Conservation (phyloP, 1,284 basidiomycete species). For the Golubevia sp. region DNA sequence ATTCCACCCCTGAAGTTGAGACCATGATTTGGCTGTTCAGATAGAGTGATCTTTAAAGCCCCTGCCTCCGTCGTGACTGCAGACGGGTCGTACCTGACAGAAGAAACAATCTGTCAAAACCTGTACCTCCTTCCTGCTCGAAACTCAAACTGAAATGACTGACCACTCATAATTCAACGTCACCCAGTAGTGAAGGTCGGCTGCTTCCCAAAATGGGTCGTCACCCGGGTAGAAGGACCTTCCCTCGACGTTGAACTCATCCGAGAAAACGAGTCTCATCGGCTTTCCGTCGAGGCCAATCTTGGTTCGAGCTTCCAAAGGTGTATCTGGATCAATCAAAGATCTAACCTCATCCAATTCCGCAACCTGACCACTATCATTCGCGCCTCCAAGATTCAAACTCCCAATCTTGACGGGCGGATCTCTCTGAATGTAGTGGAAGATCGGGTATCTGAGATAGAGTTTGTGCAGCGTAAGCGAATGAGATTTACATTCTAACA, state of each 20-base stretch:
- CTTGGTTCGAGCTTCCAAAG: slow-evolving; percentile 17
- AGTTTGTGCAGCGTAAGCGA: too few relatives aligned
- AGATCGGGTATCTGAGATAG: slow-evolving; percentile 22
- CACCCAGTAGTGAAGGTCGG: slow-evolving; percentile 77
- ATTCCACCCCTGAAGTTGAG: slow-evolving; percentile 62
- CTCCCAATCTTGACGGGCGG: slow-evolving; percentile 14
- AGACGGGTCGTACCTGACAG: slow-evolving; percentile 72
- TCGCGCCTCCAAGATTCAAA: slow-evolving; percentile 26
- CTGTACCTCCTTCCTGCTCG: too few relatives aligned
- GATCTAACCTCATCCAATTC: slow-evolving; percentile 16
- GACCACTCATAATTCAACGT: slow-evolving; percentile 16
- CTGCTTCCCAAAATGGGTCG: slow-evolving; percentile 72
- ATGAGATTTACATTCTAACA: too few relatives aligned
- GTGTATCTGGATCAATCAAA: slow-evolving; percentile 53
- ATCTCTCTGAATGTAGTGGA: slow-evolving; percentile 4
- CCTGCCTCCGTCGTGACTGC: slow-evolving; percentile 80
- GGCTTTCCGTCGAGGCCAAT: slow-evolving; percentile 29
- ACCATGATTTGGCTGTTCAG: slow-evolving; percentile 62
- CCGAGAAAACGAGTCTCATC: slow-evolving; percentile 52
- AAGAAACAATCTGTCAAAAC: slow-evolving; percentile 12
- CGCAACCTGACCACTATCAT: slow-evolving; percentile 24
- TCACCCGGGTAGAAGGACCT: slow-evolving; percentile 57
- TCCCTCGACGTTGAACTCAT: slow-evolving; percentile 56
- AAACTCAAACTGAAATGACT: background rate
- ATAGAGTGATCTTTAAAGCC: slow-evolving; percentile 76